A percentile compares a stretch with the other conserved stretches of the same genome.
These are phyloP conservation scores for Avena sativa DNA, from an alignment of 176 grass and related monocot genomes.

Conservation along the genomic window DNA sequence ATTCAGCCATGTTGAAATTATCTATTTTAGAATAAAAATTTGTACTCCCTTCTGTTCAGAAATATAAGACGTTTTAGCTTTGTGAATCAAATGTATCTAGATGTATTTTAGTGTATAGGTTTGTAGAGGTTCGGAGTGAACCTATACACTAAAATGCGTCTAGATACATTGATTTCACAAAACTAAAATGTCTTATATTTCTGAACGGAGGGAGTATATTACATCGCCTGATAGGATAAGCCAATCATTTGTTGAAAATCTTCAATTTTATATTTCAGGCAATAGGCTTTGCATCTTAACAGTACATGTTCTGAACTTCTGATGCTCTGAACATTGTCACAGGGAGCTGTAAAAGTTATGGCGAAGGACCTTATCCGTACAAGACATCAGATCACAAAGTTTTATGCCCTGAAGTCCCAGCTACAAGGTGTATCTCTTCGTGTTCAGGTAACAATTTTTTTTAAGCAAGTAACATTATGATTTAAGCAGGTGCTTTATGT, in stretches of 20 bases:
- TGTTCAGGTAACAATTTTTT: slow-evolving; percentile 65
- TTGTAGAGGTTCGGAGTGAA: too few relatives aligned
- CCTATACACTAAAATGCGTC: too few relatives aligned
- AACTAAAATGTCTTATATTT: too few relatives aligned
- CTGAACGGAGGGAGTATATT: too few relatives aligned
- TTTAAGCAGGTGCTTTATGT: neutral
- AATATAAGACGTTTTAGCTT: too few relatives aligned
- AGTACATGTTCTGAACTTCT: slow-evolving; percentile 5
- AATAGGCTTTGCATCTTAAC: neutral
- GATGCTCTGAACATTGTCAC: slow-evolving; percentile 9
- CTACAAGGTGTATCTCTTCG: slow-evolving; percentile 90
- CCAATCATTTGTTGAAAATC: neutral
- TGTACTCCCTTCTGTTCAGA: too few relatives aligned
- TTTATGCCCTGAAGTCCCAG: slow-evolving; percentile 89
- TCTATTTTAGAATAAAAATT: neutral
- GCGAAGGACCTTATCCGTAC: slow-evolving; percentile 92
- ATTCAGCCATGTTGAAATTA: neutral
- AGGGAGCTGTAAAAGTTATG: slow-evolving; percentile 94
- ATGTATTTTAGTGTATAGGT: too few relatives aligned
- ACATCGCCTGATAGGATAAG: neutral
- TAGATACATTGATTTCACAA: too few relatives aligned
- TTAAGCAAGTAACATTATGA: neutral
- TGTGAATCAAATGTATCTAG: too few relatives aligned
- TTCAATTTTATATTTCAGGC: neutral
- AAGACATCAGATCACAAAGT: slow-evolving; percentile 91